These are phyloP conservation scores for Trichophyton verrucosum DNA, from an alignment of 2,329 filamentous ascomycete genomes.

Conservation along the genomic window DNA sequence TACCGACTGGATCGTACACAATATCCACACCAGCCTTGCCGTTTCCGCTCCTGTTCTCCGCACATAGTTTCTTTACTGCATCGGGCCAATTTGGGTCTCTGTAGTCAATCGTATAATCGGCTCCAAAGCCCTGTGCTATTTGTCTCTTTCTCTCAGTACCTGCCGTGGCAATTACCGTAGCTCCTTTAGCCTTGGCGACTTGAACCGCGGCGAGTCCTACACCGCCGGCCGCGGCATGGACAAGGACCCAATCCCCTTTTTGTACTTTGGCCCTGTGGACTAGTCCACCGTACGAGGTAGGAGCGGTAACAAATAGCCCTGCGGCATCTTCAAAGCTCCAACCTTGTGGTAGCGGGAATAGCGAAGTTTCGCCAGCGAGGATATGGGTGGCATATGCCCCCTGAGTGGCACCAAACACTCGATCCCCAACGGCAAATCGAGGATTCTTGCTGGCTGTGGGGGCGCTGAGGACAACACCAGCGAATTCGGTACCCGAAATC, in stretches of 20 bases:
- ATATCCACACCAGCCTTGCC: slow-evolving; percentile 65
- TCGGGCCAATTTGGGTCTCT: slow-evolving; percentile 54
- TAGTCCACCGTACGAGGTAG: slow-evolving; percentile 75
- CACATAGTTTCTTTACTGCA: slow-evolving; percentile 56
- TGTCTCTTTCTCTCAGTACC: slow-evolving; percentile 67
- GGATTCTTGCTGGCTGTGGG: slow-evolving; percentile 42
- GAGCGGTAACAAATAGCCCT: slow-evolving; percentile 81
- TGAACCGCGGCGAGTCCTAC: slow-evolving; percentile 87
- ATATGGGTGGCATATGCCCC: slow-evolving; percentile 76
- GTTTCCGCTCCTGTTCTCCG: slow-evolving; percentile 47
- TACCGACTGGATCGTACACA: slow-evolving; percentile 85
- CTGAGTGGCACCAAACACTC: slow-evolving; percentile 76
- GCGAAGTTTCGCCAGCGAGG: slow-evolving; percentile 49
- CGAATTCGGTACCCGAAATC: slow-evolving; percentile 78
- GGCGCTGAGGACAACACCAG: slow-evolving; percentile 58
- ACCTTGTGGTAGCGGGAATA: slow-evolving; percentile 63
- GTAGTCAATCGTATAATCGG: slow-evolving; percentile 75
- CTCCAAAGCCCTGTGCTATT: slow-evolving; percentile 67
- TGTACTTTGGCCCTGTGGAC: slow-evolving; percentile 66
- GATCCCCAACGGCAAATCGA: slow-evolving; percentile 63
- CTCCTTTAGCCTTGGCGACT: slow-evolving; percentile 82
- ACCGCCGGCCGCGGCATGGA: slow-evolving; percentile 85
- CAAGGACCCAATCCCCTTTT: slow-evolving; percentile 70
- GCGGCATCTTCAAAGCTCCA: slow-evolving; percentile 80
- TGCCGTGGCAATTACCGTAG: slow-evolving; percentile 85